phyloP scores from a whole-genome alignment of 1,284 basidiomycete species.

The Naganishia liquefaciens region DNA sequence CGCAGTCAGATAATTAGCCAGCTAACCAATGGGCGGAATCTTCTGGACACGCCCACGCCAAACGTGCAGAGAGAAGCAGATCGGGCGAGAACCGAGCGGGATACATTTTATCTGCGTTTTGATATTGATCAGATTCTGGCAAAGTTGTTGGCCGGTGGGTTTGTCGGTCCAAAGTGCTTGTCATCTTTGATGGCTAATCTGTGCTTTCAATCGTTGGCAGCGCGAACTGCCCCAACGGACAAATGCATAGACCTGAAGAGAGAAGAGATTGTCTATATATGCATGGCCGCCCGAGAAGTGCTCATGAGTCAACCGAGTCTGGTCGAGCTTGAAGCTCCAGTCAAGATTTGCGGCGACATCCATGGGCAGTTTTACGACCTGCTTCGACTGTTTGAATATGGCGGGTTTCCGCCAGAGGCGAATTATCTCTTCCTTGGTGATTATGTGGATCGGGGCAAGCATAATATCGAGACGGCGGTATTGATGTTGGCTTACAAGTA shows the following conservation, averaged over 20 bases:
- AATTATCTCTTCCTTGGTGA: constrained; percentile 66
- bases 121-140: constrained; percentile 22
- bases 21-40: no score
- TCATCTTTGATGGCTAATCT: no score
- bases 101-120: constrained; percentile 14
- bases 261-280: constrained; percentile 94
- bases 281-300: constrained; percentile 91
- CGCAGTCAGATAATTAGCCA: no score
- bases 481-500: constrained; percentile 58
- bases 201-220: constrained; percentile 43
- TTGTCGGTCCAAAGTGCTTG: no score
- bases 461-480: constrained; percentile 64
- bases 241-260: constrained; percentile 94
- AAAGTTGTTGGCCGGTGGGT: constrained; percentile 16
- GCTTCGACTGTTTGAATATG: constrained; percentile 63
- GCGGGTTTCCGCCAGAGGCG: constrained; percentile 64
- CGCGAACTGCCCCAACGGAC: constrained; percentile 96
- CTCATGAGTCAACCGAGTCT: constrained; percentile 96
- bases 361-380: constrained; percentile 66
- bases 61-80: neutral
- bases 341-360: constrained; percentile 82
- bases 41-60: neutral
- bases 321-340: constrained; percentile 94
- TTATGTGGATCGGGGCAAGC: constrained; percentile 65
- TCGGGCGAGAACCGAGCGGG: constrained; percentile 4